A percentile compares a stretch with the other conserved stretches of the same genome.
These are phyloP conservation scores for Cystobasidiaceae sp. DNA, from an alignment of 1,284 basidiomycete species.

Conservation along the genomic window DNA sequence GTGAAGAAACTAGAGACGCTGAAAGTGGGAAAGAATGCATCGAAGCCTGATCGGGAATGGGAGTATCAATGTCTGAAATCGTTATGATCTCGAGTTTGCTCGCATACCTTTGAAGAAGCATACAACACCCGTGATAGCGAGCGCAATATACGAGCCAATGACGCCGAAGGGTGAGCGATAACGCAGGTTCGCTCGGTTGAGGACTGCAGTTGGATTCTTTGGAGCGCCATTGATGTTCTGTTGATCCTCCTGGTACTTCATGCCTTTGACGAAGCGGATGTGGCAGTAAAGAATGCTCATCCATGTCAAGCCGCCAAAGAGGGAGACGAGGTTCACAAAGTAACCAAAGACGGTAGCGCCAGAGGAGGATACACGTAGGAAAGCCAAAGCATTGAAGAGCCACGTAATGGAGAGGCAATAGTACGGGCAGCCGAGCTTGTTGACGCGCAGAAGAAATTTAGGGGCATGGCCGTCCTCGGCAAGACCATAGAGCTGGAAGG, in stretches of 20 bases:
- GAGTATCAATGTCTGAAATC: not conserved
- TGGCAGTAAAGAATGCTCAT: constrained; percentile 63
- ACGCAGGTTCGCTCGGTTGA: constrained; percentile 58
- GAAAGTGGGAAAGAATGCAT: not conserved
- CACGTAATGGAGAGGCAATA: constrained; percentile 47
- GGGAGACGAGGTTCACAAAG: constrained; percentile 65
- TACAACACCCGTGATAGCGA: constrained; percentile 54
- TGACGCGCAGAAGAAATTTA: constrained; percentile 52
- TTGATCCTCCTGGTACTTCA: constrained; percentile 54
- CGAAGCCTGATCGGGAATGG: constrained; percentile 26
- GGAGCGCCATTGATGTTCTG: not conserved
- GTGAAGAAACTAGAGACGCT: not conserved
- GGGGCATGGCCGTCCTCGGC: constrained; percentile 55
- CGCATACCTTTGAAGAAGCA: constrained; percentile 57
- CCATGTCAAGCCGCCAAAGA: constrained; percentile 58
- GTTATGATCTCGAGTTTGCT: not conserved
- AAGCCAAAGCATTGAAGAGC: constrained; percentile 57
- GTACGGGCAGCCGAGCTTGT: constrained; percentile 51
- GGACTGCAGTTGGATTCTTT: constrained; percentile 47
- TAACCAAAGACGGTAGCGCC: constrained; percentile 60
- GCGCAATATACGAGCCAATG: constrained; percentile 41
- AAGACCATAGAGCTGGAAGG: constrained; percentile 51
- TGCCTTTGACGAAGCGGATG: constrained; percentile 65
- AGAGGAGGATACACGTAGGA: constrained; percentile 57
- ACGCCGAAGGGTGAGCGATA: constrained; percentile 64